A percentile compares a stretch with the other conserved stretches of the same genome.
Evolutionary conservation across 1,284 basidiomycete genomes (phyloP).

Genomic region (Cryptococcus amylolentus): DNA sequence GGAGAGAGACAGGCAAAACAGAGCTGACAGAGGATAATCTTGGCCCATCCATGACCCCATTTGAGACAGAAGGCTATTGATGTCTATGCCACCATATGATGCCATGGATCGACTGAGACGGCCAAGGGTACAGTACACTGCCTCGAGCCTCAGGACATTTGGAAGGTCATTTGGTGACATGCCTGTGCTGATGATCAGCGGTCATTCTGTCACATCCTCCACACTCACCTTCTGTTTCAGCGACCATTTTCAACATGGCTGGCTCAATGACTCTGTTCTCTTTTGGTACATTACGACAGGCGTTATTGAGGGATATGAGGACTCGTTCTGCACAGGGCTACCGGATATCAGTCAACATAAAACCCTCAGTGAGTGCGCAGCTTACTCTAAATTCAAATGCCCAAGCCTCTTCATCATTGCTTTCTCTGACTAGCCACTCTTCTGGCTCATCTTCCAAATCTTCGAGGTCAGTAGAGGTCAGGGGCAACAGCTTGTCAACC

Average conservation of each 20-base stretch:
- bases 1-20: background rate
- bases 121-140: slow-evolving; percentile 81
- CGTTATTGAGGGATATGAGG: slow-evolving; percentile 69
- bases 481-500: slow-evolving; percentile 74
- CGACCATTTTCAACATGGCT: slow-evolving; percentile 61
- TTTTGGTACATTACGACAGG: slow-evolving; percentile 61
- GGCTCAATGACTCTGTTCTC: slow-evolving; percentile 59
- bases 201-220: background rate
- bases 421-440: slow-evolving; percentile 78
- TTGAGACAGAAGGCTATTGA: slow-evolving; percentile 34
- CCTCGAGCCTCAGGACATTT: slow-evolving; percentile 73
- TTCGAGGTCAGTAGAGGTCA: slow-evolving; percentile 72
- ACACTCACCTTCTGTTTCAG: slow-evolving; percentile 57
- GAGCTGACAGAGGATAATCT: slow-evolving; percentile 33
- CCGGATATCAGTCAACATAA: slow-evolving; percentile 1
- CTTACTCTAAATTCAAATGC: slow-evolving; percentile 78
- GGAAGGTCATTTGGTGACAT: slow-evolving; percentile 56
- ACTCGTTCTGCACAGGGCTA: slow-evolving; percentile 82
- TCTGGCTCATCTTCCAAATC: slow-evolving; percentile 79
- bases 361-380: slow-evolving; percentile 3
- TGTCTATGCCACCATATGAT: slow-evolving; percentile 38
- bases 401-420: slow-evolving; percentile 81
- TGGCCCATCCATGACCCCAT: slow-evolving; percentile 38
- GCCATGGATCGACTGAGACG: slow-evolving; percentile 66
- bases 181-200: slow-evolving; percentile 19